These are phyloP conservation scores for Amaranthus palmeri DNA, from an alignment of 148 eudicot species.

Conservation along the genomic window DNA sequence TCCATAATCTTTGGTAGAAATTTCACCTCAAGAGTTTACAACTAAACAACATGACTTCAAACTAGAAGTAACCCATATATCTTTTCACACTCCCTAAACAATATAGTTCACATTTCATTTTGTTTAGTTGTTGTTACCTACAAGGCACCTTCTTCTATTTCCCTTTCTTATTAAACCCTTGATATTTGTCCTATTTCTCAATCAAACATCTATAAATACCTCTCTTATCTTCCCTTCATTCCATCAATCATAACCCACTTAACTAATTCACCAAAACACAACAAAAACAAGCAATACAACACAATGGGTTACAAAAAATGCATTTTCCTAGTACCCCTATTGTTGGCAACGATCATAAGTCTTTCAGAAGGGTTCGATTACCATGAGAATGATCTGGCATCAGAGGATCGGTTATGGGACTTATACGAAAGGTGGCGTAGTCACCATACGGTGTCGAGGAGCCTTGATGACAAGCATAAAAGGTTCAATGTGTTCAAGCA, in stretches of 20 bases:
- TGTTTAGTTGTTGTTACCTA: slow-evolving; percentile 34
- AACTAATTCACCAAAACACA: background rate
- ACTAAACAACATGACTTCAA: background rate
- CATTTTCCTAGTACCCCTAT: slow-evolving; percentile 38
- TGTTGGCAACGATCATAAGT: slow-evolving; percentile 41
- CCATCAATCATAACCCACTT: slow-evolving; percentile 15
- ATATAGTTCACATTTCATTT: background rate
- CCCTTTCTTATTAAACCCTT: background rate
- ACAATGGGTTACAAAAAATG: slow-evolving; percentile 42
- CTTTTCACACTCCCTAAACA: slow-evolving; percentile 6
- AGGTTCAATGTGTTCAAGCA: slow-evolving; percentile 85
- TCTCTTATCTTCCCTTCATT: slow-evolving; percentile 17
- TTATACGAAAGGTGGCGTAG: slow-evolving; percentile 94
- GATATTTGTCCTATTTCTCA: slow-evolving; percentile 12
- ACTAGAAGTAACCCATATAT: background rate
- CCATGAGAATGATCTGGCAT: slow-evolving; percentile 67
- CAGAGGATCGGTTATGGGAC: slow-evolving; percentile 75
- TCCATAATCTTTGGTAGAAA: background rate
- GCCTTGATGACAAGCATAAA: slow-evolving; percentile 63
- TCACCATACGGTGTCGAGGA: slow-evolving; percentile 77
- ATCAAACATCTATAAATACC: slow-evolving; percentile 31
- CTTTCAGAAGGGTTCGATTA: slow-evolving; percentile 52
- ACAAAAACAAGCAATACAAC: background rate
- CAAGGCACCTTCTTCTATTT: slow-evolving; percentile 38
- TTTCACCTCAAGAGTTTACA: background rate